Conservation (phyloP, 2,329 filamentous ascomycete species). For the Colletotrichum tabaci region DNA sequence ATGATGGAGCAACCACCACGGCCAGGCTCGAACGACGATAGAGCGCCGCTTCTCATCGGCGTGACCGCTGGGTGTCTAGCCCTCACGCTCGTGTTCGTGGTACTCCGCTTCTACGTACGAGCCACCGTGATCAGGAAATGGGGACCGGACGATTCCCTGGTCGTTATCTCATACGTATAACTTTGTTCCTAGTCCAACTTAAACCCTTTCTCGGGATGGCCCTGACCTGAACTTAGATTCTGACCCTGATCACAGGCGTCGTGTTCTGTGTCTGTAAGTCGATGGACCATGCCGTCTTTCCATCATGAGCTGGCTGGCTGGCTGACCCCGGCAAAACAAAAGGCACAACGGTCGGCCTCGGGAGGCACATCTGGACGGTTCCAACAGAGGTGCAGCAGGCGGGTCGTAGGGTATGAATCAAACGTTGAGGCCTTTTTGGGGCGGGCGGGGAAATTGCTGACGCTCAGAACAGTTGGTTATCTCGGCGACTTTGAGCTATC, state of each 20-base stretch:
- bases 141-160: constrained; percentile 28
- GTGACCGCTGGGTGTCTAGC: constrained; percentile 5
- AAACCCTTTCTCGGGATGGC: background rate
- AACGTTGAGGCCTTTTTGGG: background rate
- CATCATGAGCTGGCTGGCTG: background rate
- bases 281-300: accelerated
- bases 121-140: constrained; percentile 30
- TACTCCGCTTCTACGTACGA: constrained; percentile 25
- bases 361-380: constrained; percentile 23
- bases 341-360: constrained; percentile 27
- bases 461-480: constrained; percentile 1
- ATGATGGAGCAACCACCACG: background rate
- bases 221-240: background rate
- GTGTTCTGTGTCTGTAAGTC: constrained; percentile 21
- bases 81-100: constrained; percentile 22
- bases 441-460: background rate
- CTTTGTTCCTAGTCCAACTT: background rate
- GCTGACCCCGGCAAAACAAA: background rate
- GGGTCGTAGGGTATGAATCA: constrained; percentile 5
- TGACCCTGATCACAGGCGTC: constrained; percentile 11
- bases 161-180: constrained; percentile 30
- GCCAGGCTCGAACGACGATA: constrained; percentile 7
- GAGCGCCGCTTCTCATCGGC: constrained; percentile 21
- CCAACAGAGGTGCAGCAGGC: background rate
- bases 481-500: constrained; percentile 28